phyloP scores from a whole-genome alignment of 2,329 filamentous ascomycete species.

The Aspergillus clavatus region DNA sequence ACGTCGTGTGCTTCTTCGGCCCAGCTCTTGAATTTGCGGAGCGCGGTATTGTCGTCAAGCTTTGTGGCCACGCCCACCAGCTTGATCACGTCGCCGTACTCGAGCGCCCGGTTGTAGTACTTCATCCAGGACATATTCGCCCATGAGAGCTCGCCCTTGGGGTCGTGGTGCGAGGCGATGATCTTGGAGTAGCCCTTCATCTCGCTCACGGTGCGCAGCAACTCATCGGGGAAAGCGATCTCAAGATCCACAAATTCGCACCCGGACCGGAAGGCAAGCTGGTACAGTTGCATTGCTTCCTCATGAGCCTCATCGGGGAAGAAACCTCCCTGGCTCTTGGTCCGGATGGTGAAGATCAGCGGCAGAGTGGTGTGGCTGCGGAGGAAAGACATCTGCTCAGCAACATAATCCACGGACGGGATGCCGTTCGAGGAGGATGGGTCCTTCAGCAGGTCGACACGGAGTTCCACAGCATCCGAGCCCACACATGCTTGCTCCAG shows the following conservation, averaged over 20 bases:
- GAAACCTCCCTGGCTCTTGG: conserved; percentile 75
- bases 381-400: conserved; percentile 74
- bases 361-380: conserved; percentile 68
- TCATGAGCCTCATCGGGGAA: conserved; percentile 74
- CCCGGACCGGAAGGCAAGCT: conserved; percentile 72
- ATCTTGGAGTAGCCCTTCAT: conserved; percentile 71
- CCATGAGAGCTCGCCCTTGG: conserved; percentile 74
- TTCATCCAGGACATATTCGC: conserved; percentile 86
- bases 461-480: conserved; percentile 85
- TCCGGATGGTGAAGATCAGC: conserved; percentile 88
- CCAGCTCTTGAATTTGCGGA: conserved; percentile 74
- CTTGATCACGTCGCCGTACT: conserved; percentile 91
- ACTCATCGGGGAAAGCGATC: conserved; percentile 73
- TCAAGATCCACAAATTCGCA: conserved; percentile 93
- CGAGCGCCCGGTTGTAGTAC: conserved; percentile 82
- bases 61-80: conserved; percentile 74
- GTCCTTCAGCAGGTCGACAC: conserved; percentile 85
- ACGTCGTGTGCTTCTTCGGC: conserved; percentile 68
- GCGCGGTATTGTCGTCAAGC: conserved; percentile 79
- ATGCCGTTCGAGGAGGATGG: conserved; percentile 54
- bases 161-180: conserved; percentile 95
- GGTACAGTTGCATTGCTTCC: conserved; percentile 71
- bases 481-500: conserved; percentile 73
- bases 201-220: conserved; percentile 65
- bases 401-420: conserved; percentile 68